phyloP scores from a whole-genome alignment of 2,329 filamentous ascomycete species.

The Cercospora sp. region DNA sequence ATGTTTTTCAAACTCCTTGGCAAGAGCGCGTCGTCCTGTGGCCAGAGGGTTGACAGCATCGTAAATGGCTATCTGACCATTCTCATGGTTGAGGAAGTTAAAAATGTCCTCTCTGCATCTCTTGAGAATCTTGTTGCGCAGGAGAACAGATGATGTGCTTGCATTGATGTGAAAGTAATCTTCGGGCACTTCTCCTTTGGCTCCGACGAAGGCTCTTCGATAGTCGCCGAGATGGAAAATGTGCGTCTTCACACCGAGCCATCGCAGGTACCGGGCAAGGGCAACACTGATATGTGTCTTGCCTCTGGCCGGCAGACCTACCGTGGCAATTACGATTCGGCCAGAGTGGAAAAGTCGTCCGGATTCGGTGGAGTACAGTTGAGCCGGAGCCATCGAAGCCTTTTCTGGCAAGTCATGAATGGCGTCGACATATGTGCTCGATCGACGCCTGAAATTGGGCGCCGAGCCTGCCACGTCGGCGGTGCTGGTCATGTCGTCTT shows the following conservation, averaged over 20 bases:
- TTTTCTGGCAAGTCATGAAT: constrained; percentile 91
- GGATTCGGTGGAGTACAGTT: constrained; percentile 97
- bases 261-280: constrained; percentile 88
- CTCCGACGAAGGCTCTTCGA: constrained; percentile 83
- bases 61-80: constrained; percentile 97
- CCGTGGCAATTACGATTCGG: constrained; percentile 94
- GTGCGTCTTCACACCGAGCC: constrained; percentile 96
- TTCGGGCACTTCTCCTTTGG: constrained; percentile 80
- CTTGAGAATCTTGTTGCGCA: constrained; percentile 95
- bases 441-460: constrained; percentile 84
- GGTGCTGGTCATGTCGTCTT: constrained; percentile 48
- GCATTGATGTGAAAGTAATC: constrained; percentile 98
- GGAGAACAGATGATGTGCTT: constrained; percentile 84
- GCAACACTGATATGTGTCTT: constrained; percentile 99
- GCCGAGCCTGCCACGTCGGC: constrained; percentile 90
- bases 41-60: constrained; percentile 94
- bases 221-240: constrained; percentile 98
- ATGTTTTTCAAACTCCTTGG: constrained; percentile 97
- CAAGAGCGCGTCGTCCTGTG: constrained; percentile 75
- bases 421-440: constrained; percentile 94
- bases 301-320: constrained; percentile 88
- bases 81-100: constrained; percentile 92
- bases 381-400: constrained; percentile 83
- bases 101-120: constrained; percentile 98
- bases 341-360: constrained; percentile 96